Evolutionary conservation across 495 filamentous ascomycete species (phyloP), one percentile per base, ranked within the genome.

Genomic region (Neurospora intermedia): DNA sequence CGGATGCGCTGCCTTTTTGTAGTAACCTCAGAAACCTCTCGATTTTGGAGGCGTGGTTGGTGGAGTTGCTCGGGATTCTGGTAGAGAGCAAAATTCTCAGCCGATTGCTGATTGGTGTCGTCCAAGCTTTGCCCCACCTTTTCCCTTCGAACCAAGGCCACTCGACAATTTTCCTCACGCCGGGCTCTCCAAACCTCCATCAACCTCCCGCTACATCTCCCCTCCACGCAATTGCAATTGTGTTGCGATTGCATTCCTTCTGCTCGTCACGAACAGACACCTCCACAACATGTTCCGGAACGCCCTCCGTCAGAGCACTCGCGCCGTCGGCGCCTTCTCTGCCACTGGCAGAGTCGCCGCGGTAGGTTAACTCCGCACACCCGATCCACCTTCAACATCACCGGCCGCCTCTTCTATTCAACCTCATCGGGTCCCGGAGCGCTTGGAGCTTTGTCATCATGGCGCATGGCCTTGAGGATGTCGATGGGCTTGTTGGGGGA

Each of bases 261-360:
- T 71, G 70, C 72, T 74, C 73, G 81, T 77, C 79, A 78, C 82
- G 70, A 74, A 76, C 77, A 80, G 75, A 83, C 74, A 75, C 80
- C 78, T 81, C 80, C 79, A 71, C 78, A 85, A 79, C 77, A 98
- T 99, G 96, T 95, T 98, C 89, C 93, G 94, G 85, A 97, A 93
- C 91, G 94, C 94, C 88, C 88, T 98, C 86, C 89, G 94, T 85
- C 94, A 96, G 88, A 94, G 93, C 83, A 91, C 91, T 88, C 93
- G 94, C 87, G 91, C 91, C 85, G 91, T 96, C 85, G 93, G 93
- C 85, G 94, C 92, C 84, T 88, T 95, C 87, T 92, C 94, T 91
- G 91, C 93, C 81, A 87, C 91, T 79, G 89, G 93, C 88, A 92
- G 94, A 88, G 88, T 95, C 87, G 90, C 89, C 82, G 91, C 91